Evolutionary conservation across 768 basidiomycete species (phyloP).

Genomic region (Roridomyces roridus): DNA sequence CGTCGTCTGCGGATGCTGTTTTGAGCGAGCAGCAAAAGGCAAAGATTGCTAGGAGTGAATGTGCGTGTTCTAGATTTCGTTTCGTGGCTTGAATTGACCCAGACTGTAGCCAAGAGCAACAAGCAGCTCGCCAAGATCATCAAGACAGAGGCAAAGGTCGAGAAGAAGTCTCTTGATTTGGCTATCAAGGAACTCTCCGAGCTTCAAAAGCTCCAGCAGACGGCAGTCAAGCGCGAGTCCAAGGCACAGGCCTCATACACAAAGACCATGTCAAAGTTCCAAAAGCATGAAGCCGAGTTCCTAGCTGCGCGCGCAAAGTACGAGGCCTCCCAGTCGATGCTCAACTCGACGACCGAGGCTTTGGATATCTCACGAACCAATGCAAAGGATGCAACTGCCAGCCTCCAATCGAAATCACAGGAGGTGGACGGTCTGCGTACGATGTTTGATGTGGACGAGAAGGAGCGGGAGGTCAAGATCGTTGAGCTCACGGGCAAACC

Average conservation of each 20-base stretch:
- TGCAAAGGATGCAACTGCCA: slow-evolving; percentile 63
- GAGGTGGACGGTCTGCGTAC: slow-evolving; percentile 73
- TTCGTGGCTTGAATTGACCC: no score
- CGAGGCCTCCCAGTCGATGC: slow-evolving; percentile 55
- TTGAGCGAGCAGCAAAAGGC: slow-evolving; percentile 57
- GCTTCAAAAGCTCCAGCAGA: slow-evolving; percentile 74
- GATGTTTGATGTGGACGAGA: slow-evolving; percentile 74
- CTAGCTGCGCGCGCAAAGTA: slow-evolving; percentile 67
- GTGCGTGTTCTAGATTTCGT: no score
- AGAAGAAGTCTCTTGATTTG: slow-evolving; percentile 64
- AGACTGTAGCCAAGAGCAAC: slow-evolving; percentile 57
- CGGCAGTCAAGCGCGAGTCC: slow-evolving; percentile 69
- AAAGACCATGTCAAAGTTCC: slow-evolving; percentile 60
- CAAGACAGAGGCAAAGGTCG: slow-evolving; percentile 69
- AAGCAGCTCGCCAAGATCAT: slow-evolving; percentile 73
- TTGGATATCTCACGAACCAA: slow-evolving; percentile 58
- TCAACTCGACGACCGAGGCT: slow-evolving; percentile 51
- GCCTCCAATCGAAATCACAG: slow-evolving; percentile 71
- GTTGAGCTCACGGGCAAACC: slow-evolving; percentile 44
- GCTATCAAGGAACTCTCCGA: slow-evolving; percentile 70
- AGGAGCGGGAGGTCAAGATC: slow-evolving; percentile 62
- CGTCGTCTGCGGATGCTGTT: slow-evolving; percentile 52
- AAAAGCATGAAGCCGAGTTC: slow-evolving; percentile 67
- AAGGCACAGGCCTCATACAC: slow-evolving; percentile 59
- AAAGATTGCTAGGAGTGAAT: slow-evolving; percentile 57